A percentile compares a stretch with the other conserved stretches of the same genome.
Evolutionary conservation across 164 flowering plant species (phyloP).

Genomic region (Magnolia sinica): DNA sequence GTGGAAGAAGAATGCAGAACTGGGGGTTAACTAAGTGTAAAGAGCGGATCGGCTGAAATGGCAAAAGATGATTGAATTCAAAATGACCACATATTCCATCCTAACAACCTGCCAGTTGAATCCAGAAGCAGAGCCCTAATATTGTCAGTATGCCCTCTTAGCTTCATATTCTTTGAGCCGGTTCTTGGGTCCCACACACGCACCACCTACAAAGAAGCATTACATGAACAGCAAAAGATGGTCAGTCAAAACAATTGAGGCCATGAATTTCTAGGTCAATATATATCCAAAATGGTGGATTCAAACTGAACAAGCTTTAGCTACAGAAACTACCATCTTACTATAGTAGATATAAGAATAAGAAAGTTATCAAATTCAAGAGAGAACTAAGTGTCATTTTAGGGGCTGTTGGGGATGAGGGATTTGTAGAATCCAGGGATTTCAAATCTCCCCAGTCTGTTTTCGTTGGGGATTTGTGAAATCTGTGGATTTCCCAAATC

Average conservation of each 20-base stretch:
- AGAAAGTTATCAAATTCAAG: background rate
- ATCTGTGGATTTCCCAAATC: no score
- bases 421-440: no score
- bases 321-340: background rate
- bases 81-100: background rate
- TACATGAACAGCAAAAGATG: background rate
- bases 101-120: slow-evolving; percentile 85
- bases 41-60: background rate
- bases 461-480: no score
- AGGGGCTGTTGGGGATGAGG: no score
- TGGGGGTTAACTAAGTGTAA: no score
- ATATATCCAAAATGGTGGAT: background rate
- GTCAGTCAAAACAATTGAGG: background rate
- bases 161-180: slow-evolving; percentile 91
- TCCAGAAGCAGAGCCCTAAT: slow-evolving; percentile 87
- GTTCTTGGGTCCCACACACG: slow-evolving; percentile 99
- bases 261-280: slow-evolving; percentile 3
- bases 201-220: slow-evolving; percentile 57
- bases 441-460: no score
- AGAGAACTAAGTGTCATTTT: background rate
- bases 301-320: background rate
- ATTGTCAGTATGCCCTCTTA: slow-evolving; percentile 95
- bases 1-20: no score
- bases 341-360: background rate
- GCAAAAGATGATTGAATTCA: background rate